Evolutionary conservation across 345 rosid species (phyloP), one percentile per base, ranked within the genome.

Genomic region (Sonneratia caseolaris): DNA sequence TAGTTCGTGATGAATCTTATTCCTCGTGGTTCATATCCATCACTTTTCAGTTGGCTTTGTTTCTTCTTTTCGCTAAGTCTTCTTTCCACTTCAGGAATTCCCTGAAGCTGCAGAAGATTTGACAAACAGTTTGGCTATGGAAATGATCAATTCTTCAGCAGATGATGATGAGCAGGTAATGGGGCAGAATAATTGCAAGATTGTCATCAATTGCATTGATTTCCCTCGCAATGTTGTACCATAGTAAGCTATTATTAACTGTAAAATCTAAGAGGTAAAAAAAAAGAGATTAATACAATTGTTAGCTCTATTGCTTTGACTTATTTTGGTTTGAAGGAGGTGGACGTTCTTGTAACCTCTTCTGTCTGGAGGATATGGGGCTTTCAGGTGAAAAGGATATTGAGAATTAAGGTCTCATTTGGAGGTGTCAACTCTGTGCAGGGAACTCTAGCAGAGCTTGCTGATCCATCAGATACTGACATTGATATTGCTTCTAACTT

Each of bases 161-260:
- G 86, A 84, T 78, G 87, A 84, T 66, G 89, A 86, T 77, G 90
- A 86, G 37, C 87, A 83, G 93, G 90, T 88, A 76, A 35, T 38
- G 21, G 73, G 65, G 32, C 32, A 57, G 32, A n/a, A 22, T 57
- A 22, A n/a, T 57, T 9, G 35, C 35, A n/a, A 16, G 51, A 47
- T 47, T 47, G 8, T 47, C 51, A 6, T 53, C 6, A 53, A 53
- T 53, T 53, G 7, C 22, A 53, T 21, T 19, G 59, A 18, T 53
- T 53, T 53, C 59, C n/a, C 5, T 18, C 8, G 19, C 22, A 5
- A 53, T 18, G 8, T 19, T 18, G 59, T 53, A 16, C 59, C 22
- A 21, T 19, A 53, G 22, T 48, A 53, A 53, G 59, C 8, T 21
- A 53, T 53, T 19, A 4, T 53, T 53, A 16, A 6, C 18, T 4